phyloP scores from a whole-genome alignment of 345 rosid species.

The Arabis alpina region DNA sequence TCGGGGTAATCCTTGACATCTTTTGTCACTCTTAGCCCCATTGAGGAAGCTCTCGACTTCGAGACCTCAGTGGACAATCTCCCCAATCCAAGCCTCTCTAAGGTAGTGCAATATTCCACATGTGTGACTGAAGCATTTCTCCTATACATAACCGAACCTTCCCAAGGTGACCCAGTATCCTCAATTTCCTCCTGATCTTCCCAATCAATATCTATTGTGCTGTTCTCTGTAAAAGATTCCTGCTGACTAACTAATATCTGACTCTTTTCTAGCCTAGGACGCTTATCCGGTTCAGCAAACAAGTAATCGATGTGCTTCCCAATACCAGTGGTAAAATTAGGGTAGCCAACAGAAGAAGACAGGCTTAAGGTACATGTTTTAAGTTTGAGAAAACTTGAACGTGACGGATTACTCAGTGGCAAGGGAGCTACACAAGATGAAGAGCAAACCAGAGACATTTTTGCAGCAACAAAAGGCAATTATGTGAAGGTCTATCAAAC shows the following conservation, averaged over 20 bases:
- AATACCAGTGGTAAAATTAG: slow-evolving; percentile 18
- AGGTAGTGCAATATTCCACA: slow-evolving; percentile 83
- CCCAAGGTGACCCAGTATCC: slow-evolving; percentile 81
- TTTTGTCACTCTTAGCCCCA: slow-evolving; percentile 92
- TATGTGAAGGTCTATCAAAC: slow-evolving; percentile 26
- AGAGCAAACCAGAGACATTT: slow-evolving; percentile 51
- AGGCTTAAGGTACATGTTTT: slow-evolving; percentile 27
- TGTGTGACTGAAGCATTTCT: slow-evolving; percentile 77
- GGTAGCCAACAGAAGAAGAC: slow-evolving; percentile 15
- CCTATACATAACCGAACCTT: slow-evolving; percentile 77
- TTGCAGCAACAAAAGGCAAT: slow-evolving; percentile 6
- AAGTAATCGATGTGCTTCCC: slow-evolving; percentile 11
- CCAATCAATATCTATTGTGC: slow-evolving; percentile 57
- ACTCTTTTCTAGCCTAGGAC: slow-evolving; percentile 38
- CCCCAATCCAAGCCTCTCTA: slow-evolving; percentile 93
- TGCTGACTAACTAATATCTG: slow-evolving; percentile 37
- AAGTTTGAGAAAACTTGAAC: slow-evolving; percentile 16
- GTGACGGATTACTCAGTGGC: slow-evolving; percentile 28
- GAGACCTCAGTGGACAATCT: slow-evolving; percentile 67
- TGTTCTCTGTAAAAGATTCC: slow-evolving; percentile 47
- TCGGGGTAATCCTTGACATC: slow-evolving; percentile 80
- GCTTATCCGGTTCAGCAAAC: slow-evolving; percentile 24
- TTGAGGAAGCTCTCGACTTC: slow-evolving; percentile 68
- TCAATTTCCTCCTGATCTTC: slow-evolving; percentile 55
- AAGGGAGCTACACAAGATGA: slow-evolving; percentile 42